Base-by-base conservation (phyloP, 1,284 basidiomycete species). In the Irpex sp. region DNA sequence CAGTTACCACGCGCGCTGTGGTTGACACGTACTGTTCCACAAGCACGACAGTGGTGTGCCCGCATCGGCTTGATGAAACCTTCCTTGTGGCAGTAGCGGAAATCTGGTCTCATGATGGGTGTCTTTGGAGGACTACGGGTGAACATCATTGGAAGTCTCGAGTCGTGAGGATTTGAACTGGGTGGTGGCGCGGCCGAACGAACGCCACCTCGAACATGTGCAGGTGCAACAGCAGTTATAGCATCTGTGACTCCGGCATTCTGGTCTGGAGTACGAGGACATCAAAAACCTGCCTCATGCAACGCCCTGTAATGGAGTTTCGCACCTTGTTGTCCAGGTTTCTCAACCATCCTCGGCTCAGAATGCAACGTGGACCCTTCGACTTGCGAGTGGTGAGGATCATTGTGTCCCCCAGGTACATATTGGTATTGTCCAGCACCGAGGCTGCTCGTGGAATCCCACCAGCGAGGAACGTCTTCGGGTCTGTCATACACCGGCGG, bases 41-140 rank as follows among this genome's bases (percentile, higher is more conserved):
- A 93, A 26, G 77, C 76, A 15, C 88, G 78, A 76, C 92, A 94
- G 76, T 93, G 91, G 73, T 94, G 92, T 6, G 89, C 77, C 48
- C 92, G 74, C 64, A 83, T 82, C 0, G 91, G 91, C 71, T 91
- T 92, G 47, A 88, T 74, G 34, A 89, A 77, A 11, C 76, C 76
- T 65, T 89, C 88, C 9, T 74, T 76, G 7, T 72, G 62, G 70
- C 89, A 90, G 72, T 87, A 90, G 40, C 88, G 76, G 68, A 85
- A 79, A 59, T 83, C 82, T 21, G 84, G 84, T 4, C 79, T 76
- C 51, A 91, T 71, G 0, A 84, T 71, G 0, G 87, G 84, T 5
- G 77, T 76, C 26, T 71, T 73, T 2, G 82, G 75, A 0, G 85
- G 85, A 52, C 75, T 70, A 60, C 86, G 75, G 4, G 73, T 71